Base-by-base conservation (phyloP, 2,329 filamentous ascomycete species). In the Colletotrichum neosansevieriae region DNA sequence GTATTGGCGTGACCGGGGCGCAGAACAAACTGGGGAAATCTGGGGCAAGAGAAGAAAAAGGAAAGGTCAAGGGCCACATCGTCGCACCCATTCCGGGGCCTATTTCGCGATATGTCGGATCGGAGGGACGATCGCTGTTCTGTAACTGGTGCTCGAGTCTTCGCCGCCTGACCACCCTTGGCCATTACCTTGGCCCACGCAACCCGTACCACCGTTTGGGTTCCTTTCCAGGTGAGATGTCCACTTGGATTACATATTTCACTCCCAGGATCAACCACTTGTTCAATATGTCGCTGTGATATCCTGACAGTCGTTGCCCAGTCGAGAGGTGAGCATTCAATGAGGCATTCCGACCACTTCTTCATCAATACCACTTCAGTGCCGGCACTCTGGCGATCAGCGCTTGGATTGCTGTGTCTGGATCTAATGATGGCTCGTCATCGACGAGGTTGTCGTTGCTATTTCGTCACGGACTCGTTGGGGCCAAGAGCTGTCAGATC, bases 141-240 rank as follows among this genome's bases (percentile, higher is more conserved):
- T 56, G 61, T 69, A 34, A 69, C 62, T 59, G 62, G 38, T 66
- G 54, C 40, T 49, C 62, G 56, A 66, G n/a, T 56, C 34, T 38
- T 47, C 56, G 66, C 34, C 62, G 66, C 54, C 66, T 69, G 54
- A 65, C 49, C 56, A 69, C 56, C 29, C 29, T 36, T n/a, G 34
- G 29, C 47, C 47, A 6, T 12, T 66, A 17, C 61, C 66, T 69
- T 69, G 66, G 66, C 66, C 50, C 66, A 69, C 66, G 62, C 66
- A 66, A 69, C 47, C 60, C 44, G 51, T 44, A 67, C 66, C 56
- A 44, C n/a, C 59, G 61, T 65, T 63, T 45, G 24, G 61, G 32
- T 49, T 56, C 17, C 40, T 38, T 63, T 53, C 54, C 45, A 38
- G 34, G 13, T 11, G 50, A 24, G 6, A 6, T 24, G 32, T 19